Evolutionary conservation across 805 yeast genomes (phyloP), one percentile per base, ranked within the genome.

Genomic region (Pichia nanzhaoensis): DNA sequence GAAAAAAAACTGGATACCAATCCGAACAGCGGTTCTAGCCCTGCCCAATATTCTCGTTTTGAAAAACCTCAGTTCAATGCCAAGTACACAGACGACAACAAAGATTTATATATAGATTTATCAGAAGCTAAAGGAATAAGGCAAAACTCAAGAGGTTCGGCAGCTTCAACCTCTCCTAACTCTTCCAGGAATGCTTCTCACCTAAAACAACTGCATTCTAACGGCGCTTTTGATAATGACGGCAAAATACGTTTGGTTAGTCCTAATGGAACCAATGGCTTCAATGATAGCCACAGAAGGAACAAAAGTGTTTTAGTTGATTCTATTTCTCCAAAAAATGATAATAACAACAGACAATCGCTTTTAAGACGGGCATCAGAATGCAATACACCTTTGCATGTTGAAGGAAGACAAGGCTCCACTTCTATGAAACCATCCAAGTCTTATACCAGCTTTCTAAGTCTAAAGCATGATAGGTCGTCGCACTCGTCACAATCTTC

Each of bases 361-460:
- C 9, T 7, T 10, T 14, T 9, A n/a, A 33, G 35, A 33, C 19
- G 35, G 16, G 3, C 16, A 5, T 33, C 35, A 24, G 28, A 10
- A 24, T 24, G 10, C 28, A 24, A 10, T 24, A 7, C 28, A 24
- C 18, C 41, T 30, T 22, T 17, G 9, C 37, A 16, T 22, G 22
- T 19, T 20, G 20, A 22, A n/a, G 34, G 19, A 24, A 22, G 18
- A 14, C 4, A 20, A 4, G 19, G 20, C 19, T 41, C 41, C 20
- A 8, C n/a, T 2, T 22, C 43, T 8, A 27, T 38, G 34, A 14
- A 12, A 4, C 13, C 30, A n/a, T 55, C 64, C 0, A 20, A 41
- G 10, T 44, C 59, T 1, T 61, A 62, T 43, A 53, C 51, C 34
- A 68, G 68, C 2, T 61, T 65, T 51, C 63, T 62, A 34, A 55